These are phyloP conservation scores for Leccinum subtestaceum DNA, from an alignment of 768 basidiomycete species.

Conservation along the genomic window DNA sequence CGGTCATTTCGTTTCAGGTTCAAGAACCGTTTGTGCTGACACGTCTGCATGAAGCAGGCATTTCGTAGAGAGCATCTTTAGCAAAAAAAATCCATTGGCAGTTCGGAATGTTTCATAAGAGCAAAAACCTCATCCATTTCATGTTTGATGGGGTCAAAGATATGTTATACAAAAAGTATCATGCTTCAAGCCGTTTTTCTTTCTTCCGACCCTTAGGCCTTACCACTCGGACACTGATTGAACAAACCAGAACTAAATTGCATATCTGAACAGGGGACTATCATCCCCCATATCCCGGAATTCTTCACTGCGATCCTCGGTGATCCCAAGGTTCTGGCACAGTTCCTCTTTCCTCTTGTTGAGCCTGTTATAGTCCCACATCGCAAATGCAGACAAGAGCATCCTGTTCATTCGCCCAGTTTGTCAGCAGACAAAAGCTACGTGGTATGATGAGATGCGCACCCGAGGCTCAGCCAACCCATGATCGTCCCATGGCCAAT, in stretches of 20 bases:
- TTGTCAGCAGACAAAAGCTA: conserved; percentile 27
- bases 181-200: not conserved
- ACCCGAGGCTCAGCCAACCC: conserved; percentile 34
- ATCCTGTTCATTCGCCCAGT: conserved; percentile 34
- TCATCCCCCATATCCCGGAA: conserved; percentile 50
- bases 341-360: conserved; percentile 48
- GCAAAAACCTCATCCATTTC: not conserved
- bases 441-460: conserved; percentile 4
- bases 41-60: too few relatives aligned
- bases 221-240: not conserved
- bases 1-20: too few relatives aligned
- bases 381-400: conserved; percentile 38
- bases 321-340: conserved; percentile 44
- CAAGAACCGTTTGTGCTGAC: too few relatives aligned
- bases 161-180: not conserved
- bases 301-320: conserved; percentile 36
- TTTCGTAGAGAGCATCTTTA: too few relatives aligned
- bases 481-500: conserved; percentile 38
- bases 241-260: conserved; percentile 9
- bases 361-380: conserved; percentile 47
- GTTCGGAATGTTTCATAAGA: not conserved
- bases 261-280: conserved; percentile 54
- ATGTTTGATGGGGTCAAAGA: not conserved
- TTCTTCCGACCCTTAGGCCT: not conserved
- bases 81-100: not conserved